phyloP scores from a whole-genome alignment of 2,329 filamentous ascomycete genomes.

The Cercospora nicotianae region DNA sequence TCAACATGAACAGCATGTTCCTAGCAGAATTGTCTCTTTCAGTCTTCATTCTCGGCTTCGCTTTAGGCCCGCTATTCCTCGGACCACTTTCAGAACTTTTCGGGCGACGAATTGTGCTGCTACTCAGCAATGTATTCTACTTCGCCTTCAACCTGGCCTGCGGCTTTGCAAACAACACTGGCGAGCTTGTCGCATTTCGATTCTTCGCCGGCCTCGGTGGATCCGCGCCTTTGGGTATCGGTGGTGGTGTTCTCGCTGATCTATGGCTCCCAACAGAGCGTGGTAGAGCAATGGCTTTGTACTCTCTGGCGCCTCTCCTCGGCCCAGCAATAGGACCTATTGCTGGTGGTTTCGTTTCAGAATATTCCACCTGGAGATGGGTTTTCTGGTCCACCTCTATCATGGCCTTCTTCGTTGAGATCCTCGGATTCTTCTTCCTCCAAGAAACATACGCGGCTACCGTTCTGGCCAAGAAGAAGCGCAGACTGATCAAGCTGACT shows the following conservation, averaged over 20 bases:
- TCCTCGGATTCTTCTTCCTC: slow-evolving; percentile 61
- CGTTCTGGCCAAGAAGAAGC: slow-evolving; percentile 60
- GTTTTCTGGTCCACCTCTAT: slow-evolving; percentile 69
- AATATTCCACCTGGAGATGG: slow-evolving; percentile 70
- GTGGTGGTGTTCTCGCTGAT: slow-evolving; percentile 50
- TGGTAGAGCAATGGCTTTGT: slow-evolving; percentile 62
- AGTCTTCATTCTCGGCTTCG: slow-evolving; percentile 43
- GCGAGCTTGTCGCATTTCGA: slow-evolving; percentile 41
- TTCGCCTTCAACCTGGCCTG: slow-evolving; percentile 42
- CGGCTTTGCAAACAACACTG: slow-evolving; percentile 38
- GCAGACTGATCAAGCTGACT: slow-evolving; percentile 58
- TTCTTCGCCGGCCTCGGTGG: slow-evolving; percentile 43
- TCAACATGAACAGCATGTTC: slow-evolving; percentile 26
- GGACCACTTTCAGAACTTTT: slow-evolving; percentile 42
- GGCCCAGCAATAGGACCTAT: slow-evolving; percentile 67
- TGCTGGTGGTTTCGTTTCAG: slow-evolving; percentile 63
- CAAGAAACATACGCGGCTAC: slow-evolving; percentile 67
- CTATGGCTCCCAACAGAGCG: slow-evolving; percentile 62
- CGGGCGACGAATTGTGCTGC: slow-evolving; percentile 40
- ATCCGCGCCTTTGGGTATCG: slow-evolving; percentile 41
- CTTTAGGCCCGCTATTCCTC: slow-evolving; percentile 41
- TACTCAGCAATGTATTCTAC: slow-evolving; percentile 42
- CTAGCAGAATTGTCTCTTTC: slow-evolving; percentile 38
- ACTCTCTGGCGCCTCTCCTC: slow-evolving; percentile 63
- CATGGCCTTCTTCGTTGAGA: slow-evolving; percentile 60